Conservation (phyloP, 2,329 filamentous ascomycete genomes). For the Ascochyta pisi region DNA sequence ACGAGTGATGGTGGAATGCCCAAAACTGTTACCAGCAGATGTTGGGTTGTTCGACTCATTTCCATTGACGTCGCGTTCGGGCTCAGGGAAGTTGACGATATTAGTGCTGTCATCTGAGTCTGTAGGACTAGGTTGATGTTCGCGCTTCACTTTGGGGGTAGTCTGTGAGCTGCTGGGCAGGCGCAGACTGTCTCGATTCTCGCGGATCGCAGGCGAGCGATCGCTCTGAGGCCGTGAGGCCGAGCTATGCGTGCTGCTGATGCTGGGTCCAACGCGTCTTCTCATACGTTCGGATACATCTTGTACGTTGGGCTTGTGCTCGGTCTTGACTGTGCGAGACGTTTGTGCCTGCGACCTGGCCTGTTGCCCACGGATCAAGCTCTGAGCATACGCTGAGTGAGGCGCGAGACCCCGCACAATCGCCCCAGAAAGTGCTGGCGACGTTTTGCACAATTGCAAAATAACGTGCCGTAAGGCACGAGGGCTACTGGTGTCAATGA, state of each 20-base stretch:
- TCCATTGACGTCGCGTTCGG: not conserved
- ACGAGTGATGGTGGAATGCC: not conserved
- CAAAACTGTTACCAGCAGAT: not conserved
- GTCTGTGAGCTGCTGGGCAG: not conserved
- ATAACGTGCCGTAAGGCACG: slow-evolving; percentile 30
- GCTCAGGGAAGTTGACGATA: slow-evolving; percentile 19
- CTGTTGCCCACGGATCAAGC: slow-evolving; percentile 21
- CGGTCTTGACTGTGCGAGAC: slow-evolving; percentile 5
- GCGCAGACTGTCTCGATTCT: not conserved
- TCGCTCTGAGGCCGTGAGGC: not conserved
- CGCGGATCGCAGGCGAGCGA: not conserved
- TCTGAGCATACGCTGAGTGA: slow-evolving; percentile 37
- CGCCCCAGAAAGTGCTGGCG: slow-evolving; percentile 43
- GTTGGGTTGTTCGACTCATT: not conserved
- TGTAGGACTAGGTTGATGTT: slow-evolving; percentile 3
- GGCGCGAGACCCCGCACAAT: slow-evolving; percentile 42
- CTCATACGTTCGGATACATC: slow-evolving; percentile 18
- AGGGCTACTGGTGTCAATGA: slow-evolving; percentile 34
- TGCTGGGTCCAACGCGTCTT: slow-evolving; percentile 4
- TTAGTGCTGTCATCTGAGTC: slow-evolving; percentile 20
- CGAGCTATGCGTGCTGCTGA: not conserved
- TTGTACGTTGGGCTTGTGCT: slow-evolving; percentile 1
- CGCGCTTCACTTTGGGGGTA: slow-evolving; percentile 16
- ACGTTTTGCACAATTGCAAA: slow-evolving; percentile 38
- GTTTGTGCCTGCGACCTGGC: slow-evolving; percentile 1